phyloP scores from a whole-genome alignment of 164 flowering plant species.

The Taxillus chinensis region DNA sequence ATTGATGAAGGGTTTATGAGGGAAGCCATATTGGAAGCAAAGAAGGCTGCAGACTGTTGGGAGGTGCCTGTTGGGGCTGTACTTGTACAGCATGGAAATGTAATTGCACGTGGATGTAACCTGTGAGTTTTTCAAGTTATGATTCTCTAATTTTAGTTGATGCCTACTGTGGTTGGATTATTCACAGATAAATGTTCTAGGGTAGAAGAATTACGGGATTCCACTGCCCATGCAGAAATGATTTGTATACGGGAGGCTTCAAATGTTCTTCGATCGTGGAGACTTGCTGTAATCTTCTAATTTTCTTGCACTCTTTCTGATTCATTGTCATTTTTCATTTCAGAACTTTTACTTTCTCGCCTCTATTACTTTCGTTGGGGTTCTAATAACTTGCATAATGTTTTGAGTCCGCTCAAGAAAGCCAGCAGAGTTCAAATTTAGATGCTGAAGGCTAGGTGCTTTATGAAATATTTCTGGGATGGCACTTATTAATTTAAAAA shows the following conservation, averaged over 20 bases:
- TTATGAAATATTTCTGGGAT: too few relatives aligned
- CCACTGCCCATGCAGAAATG: constrained; percentile 97
- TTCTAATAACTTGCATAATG: neutral
- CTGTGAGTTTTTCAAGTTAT: constrained; percentile 42
- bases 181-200: constrained; percentile 28
- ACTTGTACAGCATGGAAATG: constrained; percentile 72
- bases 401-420: too few relatives aligned
- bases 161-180: neutral
- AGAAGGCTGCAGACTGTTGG: constrained; percentile 89
- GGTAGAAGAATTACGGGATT: constrained; percentile 85
- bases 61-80: constrained; percentile 99
- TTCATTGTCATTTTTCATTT: neutral
- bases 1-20: constrained; percentile 86
- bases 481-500: too few relatives aligned
- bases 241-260: constrained; percentile 92
- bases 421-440: too few relatives aligned
- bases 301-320: neutral
- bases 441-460: too few relatives aligned
- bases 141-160: neutral
- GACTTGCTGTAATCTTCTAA: constrained; percentile 59
- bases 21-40: constrained; percentile 85
- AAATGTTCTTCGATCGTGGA: constrained; percentile 64
- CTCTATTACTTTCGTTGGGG: too few relatives aligned
- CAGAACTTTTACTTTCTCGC: neutral
- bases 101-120: constrained; percentile 89